These are phyloP conservation scores for Alternaria tenuissima DNA, from an alignment of 2,329 filamentous ascomycete genomes.

Conservation along the genomic window DNA sequence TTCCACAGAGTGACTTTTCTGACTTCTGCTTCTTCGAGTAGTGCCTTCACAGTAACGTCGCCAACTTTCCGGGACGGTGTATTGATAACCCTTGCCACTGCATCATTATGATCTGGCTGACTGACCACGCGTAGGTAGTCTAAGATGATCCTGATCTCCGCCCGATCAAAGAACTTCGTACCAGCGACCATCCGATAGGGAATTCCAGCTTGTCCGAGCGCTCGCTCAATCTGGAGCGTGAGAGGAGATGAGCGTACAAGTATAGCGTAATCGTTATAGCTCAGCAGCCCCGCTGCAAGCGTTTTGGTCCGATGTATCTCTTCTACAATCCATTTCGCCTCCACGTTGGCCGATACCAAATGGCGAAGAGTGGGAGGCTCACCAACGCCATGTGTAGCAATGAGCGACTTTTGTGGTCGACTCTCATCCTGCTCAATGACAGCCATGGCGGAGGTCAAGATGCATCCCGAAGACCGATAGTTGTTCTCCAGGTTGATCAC, in stretches of 20 bases:
- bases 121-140: constrained; percentile 89
- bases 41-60: constrained; percentile 74
- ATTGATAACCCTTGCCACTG: constrained; percentile 84
- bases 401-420: constrained; percentile 79
- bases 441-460: constrained; percentile 79
- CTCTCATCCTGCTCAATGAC: constrained; percentile 90
- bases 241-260: constrained; percentile 84
- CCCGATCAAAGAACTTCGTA: constrained; percentile 87
- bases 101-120: constrained; percentile 87
- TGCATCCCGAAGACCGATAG: constrained; percentile 88
- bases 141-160: constrained; percentile 84
- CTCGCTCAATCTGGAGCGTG: constrained; percentile 85
- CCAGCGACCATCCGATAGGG: constrained; percentile 94
- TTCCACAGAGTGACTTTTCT: constrained; percentile 77
- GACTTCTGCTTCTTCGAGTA: constrained; percentile 79
- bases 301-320: constrained; percentile 77
- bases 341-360: constrained; percentile 72
- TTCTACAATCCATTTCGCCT: constrained; percentile 87
- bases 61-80: constrained; percentile 82
- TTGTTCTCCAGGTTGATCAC: constrained; percentile 91
- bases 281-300: constrained; percentile 77
- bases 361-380: constrained; percentile 81
- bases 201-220: constrained; percentile 80
- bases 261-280: constrained; percentile 81
- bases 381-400: constrained; percentile 81